Evolutionary conservation across 202 grass and related monocot genomes (phyloP), one percentile per base, ranked within the genome.

Genomic region (Cymbopogon flexuosus): DNA sequence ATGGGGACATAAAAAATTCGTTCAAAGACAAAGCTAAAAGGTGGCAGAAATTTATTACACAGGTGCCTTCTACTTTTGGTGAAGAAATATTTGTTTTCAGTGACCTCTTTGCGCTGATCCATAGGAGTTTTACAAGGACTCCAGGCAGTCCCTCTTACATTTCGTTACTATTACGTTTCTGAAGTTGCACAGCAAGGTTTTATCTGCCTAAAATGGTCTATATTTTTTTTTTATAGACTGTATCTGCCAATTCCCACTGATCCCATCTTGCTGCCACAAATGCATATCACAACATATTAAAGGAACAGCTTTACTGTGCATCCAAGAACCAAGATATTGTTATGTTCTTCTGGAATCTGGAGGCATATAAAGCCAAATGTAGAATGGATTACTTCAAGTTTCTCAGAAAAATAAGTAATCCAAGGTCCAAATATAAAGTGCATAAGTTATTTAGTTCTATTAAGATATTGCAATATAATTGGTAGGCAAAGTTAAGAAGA

Each of bases 21-120:
- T 94, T 89, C 71, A 97, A 97, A 81, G 92, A 94, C 75, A 92
- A 91, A 90, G 91, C 90, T 65, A 92, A 94, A 84, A 97, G 92
- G 76, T 97, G 90, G 92, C 88, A 91, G 72, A 97, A 97, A 76
- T 93, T 94, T 86, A 87, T 97, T 49, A 83, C 88, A 68, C 90
- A 94, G 94, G 94, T 92, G 35, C 76, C 13, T 65, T 87, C 52
- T 58, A 63, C 14, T 65, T 33, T 64, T 65, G 15, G 74, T 75
- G 47, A 63, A 16, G 23, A 58, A 68, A 41, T 41, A 41, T n/a
- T 45, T 65, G 8, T 62, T 82, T 76, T 64, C 36, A 57, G 39
- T 52, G 24, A 62, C 35, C 84, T 73, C 22, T 69, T 72, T 76
- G 18, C 72, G 49, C 34, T 36, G 59, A 60, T 73, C 31, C 13